phyloP scores from a whole-genome alignment of 2,329 filamentous ascomycete species.

The Samsoniella hepiali region DNA sequence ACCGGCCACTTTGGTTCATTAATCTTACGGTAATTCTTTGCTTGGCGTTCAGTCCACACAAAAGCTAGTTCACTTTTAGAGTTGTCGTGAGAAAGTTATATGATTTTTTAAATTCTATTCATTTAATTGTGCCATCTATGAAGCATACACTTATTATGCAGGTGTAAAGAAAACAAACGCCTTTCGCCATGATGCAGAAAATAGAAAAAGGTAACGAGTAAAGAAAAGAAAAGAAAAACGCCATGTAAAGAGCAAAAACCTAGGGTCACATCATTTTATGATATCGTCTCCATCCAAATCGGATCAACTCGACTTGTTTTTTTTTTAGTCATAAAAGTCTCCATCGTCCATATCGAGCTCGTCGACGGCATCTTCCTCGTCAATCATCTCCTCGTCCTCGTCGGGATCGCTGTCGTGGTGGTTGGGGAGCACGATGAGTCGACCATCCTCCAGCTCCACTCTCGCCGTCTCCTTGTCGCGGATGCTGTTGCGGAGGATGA shows the following conservation, averaged over 20 bases:
- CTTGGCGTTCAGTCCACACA: neutral
- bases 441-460: constrained; percentile 75
- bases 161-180: neutral
- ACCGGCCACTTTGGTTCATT: neutral
- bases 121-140: neutral
- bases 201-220: neutral
- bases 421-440: constrained; percentile 79
- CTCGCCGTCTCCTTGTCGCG: constrained; percentile 79
- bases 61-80: neutral
- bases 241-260: neutral
- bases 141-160: constrained; percentile 13
- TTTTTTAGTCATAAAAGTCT: constrained; percentile 46
- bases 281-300: neutral
- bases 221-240: neutral
- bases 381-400: constrained; percentile 69
- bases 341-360: constrained; percentile 65
- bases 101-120: neutral
- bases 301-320: neutral
- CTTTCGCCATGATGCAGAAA: neutral
- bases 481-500: constrained; percentile 82
- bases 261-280: neutral
- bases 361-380: constrained; percentile 68
- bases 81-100: neutral
- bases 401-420: constrained; percentile 61
- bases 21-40: too few species aligned